Evolutionary conservation across 768 basidiomycete species (phyloP), one percentile per base, ranked within the genome.

Genomic region (Serendipita sp.): DNA sequence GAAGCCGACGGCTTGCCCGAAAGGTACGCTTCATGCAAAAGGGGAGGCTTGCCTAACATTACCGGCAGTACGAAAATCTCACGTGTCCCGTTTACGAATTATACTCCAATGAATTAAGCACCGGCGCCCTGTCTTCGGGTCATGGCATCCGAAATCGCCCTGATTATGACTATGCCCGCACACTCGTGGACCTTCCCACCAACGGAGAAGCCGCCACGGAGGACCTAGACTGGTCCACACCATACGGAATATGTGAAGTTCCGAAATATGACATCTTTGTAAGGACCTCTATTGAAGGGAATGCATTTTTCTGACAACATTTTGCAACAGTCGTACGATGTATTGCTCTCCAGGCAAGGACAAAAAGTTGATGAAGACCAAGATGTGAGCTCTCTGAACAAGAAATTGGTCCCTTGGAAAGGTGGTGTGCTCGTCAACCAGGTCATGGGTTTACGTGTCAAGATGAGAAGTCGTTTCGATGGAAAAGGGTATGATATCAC

Each of bases 401-500:
- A 81, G 31, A 94, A 93, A 70, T 72, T 94, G 11, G 76, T 75
- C 14, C 71, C 78, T 30, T 78, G 84, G 28, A 66, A 76, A 3
- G 81, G 85, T 69, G 93, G 93, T 1, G 90, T 82, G 69, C 73
- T 91, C 48, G 72, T 95, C 31, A 78, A 84, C 60, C 86, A 92
- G 68, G 76, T 91, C 7, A 80, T 85, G 1, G 92, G 91, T 3
- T 79, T 96, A 51, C 81, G 88, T 41, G 79, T 84, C 1, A 84
- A 83, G 65, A 84, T 94, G 20, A 83, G 89, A 24, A 85, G 81
- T 69, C 78, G 90, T 28, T 70, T 92, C 61, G 92, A 94, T 67
- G 85, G 85, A 13, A 84, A 78, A 67, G 92, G 92, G 5, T 95
- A 91, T 67, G 89, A 95, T 67, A 79, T 97, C 61, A 79, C 86